phyloP scores from a whole-genome alignment of 1,284 basidiomycete species.

The Microbotryum lychnidis-dioicae region DNA sequence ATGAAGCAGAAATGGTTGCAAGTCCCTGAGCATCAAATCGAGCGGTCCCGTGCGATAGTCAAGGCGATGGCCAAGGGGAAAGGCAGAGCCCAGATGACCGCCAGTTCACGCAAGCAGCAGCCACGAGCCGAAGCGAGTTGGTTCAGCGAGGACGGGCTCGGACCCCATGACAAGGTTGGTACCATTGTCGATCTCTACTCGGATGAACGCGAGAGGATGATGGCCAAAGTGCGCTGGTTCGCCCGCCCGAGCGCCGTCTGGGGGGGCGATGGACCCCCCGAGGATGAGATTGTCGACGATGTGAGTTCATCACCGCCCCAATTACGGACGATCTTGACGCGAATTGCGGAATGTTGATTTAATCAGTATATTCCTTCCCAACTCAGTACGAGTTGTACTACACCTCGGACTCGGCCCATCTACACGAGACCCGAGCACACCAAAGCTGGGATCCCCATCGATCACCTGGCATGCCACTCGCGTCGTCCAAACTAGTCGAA shows the following conservation, averaged over 20 bases:
- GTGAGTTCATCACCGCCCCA: neutral
- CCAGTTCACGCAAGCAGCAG: neutral
- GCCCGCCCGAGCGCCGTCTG: slow-evolving; percentile 26
- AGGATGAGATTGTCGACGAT: slow-evolving; percentile 9
- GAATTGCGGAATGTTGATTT: neutral
- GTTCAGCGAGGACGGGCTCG: slow-evolving; percentile 28
- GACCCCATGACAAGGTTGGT: slow-evolving; percentile 17
- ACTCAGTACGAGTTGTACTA: slow-evolving; percentile 30
- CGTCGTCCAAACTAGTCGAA: slow-evolving; percentile 3
- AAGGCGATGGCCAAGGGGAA: slow-evolving; percentile 8
- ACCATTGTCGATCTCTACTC: slow-evolving; percentile 23
- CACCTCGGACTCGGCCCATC: slow-evolving; percentile 25
- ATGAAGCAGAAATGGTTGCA: slow-evolving; percentile 26
- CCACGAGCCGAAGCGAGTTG: slow-evolving; percentile 8
- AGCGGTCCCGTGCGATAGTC: neutral
- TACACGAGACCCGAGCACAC: slow-evolving; percentile 13
- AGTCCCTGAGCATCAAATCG: slow-evolving; percentile 10
- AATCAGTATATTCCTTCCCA: neutral
- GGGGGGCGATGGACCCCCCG: slow-evolving; percentile 21
- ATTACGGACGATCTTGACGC: neutral
- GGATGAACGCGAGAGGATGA: slow-evolving; percentile 17
- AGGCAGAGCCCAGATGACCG: neutral
- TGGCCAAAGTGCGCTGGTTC: slow-evolving; percentile 27
- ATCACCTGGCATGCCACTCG: neutral
- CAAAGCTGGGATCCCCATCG: neutral